phyloP scores from a whole-genome alignment of 2,329 filamentous ascomycete genomes.

The Calonectria hawksworthii region DNA sequence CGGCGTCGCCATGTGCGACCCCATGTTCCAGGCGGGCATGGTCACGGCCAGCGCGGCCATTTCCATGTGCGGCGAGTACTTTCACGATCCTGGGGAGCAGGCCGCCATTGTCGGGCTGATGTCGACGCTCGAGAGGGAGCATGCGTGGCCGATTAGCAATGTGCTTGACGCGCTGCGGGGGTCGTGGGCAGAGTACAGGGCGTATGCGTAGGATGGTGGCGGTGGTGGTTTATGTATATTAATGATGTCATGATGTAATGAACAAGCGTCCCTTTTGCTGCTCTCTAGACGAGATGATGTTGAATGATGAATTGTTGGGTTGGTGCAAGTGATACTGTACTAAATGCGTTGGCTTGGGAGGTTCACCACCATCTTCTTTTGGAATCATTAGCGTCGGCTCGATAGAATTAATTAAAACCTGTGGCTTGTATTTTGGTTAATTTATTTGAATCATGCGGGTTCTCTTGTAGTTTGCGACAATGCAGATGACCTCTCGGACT shows the following conservation, averaged over 20 bases:
- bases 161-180: slow-evolving; percentile 14
- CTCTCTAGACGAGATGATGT: background rate
- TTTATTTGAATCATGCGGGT: too few species aligned
- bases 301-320: background rate
- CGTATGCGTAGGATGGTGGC: background rate
- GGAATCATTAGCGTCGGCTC: too few species aligned
- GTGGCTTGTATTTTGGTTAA: too few species aligned
- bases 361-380: too few species aligned
- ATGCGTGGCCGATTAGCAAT: slow-evolving; percentile 28
- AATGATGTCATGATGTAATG: background rate
- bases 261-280: background rate
- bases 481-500: too few species aligned
- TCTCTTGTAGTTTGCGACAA: too few species aligned
- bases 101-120: slow-evolving; percentile 25
- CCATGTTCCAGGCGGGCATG: slow-evolving; percentile 26
- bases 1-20: slow-evolving; percentile 20
- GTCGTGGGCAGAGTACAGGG: slow-evolving; percentile 9
- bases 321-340: background rate
- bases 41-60: slow-evolving; percentile 29
- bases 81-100: slow-evolving; percentile 27
- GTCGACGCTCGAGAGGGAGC: slow-evolving; percentile 24
- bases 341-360: too few species aligned
- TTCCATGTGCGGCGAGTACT: slow-evolving; percentile 38
- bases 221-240: background rate
- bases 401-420: too few species aligned